A percentile compares a stretch with the other conserved stretches of the same genome.
phyloP scores from a whole-genome alignment of 768 basidiomycete species.

The Ramaria sp. region DNA sequence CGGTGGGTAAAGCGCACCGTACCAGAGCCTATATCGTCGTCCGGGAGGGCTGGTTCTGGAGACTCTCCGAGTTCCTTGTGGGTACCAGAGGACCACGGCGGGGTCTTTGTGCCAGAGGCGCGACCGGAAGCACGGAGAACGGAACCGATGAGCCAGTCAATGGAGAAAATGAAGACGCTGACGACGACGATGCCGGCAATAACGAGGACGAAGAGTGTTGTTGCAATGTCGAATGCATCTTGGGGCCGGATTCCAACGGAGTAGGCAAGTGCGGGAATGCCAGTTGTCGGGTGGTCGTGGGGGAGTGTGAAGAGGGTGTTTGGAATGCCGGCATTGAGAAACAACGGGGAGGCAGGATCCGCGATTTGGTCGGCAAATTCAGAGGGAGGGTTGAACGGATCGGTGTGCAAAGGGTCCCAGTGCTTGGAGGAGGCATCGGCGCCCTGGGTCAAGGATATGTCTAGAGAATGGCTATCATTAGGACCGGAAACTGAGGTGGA shows the following conservation, averaged over 20 bases:
- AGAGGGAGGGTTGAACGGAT: slow-evolving; percentile 52
- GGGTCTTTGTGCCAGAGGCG: slow-evolving; percentile 21
- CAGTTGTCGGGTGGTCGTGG: slow-evolving; percentile 38
- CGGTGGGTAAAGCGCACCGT: slow-evolving; percentile 27
- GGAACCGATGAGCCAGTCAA: slow-evolving; percentile 45
- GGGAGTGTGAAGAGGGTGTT: slow-evolving; percentile 72
- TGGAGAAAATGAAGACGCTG: slow-evolving; percentile 59
- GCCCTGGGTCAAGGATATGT: slow-evolving; percentile 57
- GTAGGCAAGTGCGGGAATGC: slow-evolving; percentile 77
- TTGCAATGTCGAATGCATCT: slow-evolving; percentile 73
- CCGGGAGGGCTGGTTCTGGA: slow-evolving; percentile 1
- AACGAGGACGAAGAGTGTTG: slow-evolving; percentile 76
- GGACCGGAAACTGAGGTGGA: slow-evolving; percentile 3
- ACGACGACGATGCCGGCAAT: slow-evolving; percentile 59
- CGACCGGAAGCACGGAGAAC: slow-evolving; percentile 19
- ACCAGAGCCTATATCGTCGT: slow-evolving; percentile 5
- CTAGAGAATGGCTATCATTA: slow-evolving; percentile 32
- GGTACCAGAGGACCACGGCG: background rate
- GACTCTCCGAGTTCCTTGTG: slow-evolving; percentile 4
- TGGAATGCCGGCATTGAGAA: slow-evolving; percentile 51
- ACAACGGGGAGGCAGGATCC: slow-evolving; percentile 65
- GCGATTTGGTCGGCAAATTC: slow-evolving; percentile 62
- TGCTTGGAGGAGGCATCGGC: slow-evolving; percentile 32
- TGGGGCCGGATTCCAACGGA: slow-evolving; percentile 72
- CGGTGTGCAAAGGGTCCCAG: slow-evolving; percentile 56